These are phyloP conservation scores for Euptelea pleiosperma DNA, from an alignment of 164 flowering plant genomes.

Conservation along the genomic window DNA sequence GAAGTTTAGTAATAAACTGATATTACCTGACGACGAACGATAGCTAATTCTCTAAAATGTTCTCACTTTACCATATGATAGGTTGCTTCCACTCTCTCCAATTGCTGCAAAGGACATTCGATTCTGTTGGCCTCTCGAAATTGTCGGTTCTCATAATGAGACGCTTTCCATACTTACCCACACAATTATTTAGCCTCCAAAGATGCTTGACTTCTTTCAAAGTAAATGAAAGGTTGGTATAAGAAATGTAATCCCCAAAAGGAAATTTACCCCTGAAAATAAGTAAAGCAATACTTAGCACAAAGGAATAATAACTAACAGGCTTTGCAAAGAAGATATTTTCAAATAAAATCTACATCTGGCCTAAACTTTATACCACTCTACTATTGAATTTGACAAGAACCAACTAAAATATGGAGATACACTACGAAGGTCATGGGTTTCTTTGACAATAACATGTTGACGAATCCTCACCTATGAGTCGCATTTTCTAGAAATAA, in stretches of 20 bases:
- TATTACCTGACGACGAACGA: neutral
- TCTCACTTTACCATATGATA: conserved; percentile 67
- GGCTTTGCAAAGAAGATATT: neutral
- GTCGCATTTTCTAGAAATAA: no score
- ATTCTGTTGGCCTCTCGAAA: conserved; percentile 72
- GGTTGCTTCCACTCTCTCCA: conserved; percentile 90
- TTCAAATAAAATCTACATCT: neutral
- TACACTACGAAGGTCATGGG: neutral
- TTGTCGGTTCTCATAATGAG: conserved; percentile 77
- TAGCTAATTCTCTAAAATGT: neutral
- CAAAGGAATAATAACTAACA: neutral
- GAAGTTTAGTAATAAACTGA: neutral
- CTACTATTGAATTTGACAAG: neutral
- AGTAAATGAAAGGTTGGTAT: conserved; percentile 68
- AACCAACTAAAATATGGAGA: neutral
- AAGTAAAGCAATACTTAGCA: conserved; percentile 12
- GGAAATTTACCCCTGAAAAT: conserved; percentile 81
- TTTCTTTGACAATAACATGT: neutral
- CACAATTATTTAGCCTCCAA: conserved; percentile 76
- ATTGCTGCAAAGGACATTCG: conserved; percentile 85
- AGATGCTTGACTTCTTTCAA: conserved; percentile 90
- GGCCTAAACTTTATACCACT: neutral
- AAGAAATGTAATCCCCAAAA: conserved; percentile 81
- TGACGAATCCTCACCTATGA: neutral
- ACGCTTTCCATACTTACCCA: conserved; percentile 49